Evolutionary conservation across 805 yeast species (phyloP).

Genomic region (Metschnikowia noctiluminum): DNA sequence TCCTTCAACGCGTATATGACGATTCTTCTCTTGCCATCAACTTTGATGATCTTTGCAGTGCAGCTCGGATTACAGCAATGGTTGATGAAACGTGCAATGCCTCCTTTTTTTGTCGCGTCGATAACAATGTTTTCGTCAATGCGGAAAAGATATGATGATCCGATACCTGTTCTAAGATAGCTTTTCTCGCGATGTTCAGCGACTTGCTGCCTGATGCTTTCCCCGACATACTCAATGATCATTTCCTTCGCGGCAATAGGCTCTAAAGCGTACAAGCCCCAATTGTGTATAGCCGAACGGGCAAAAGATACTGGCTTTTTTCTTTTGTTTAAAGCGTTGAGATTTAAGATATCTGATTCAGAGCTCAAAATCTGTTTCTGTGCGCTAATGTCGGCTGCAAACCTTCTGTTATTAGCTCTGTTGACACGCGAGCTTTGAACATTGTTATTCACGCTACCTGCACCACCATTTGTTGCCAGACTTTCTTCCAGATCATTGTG

Average conservation of each 20-base stretch:
- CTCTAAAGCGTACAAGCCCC: constrained; percentile 96
- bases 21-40: constrained; percentile 89
- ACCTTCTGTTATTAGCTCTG: constrained; percentile 81
- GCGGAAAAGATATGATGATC: constrained; percentile 89
- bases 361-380: constrained; percentile 74
- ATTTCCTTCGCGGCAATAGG: constrained; percentile 95
- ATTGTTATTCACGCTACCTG: constrained; percentile 22
- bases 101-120: constrained; percentile 97
- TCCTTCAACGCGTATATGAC: constrained; percentile 92
- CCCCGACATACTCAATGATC: constrained; percentile 98
- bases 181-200: constrained; percentile 89
- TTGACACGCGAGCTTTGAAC: constrained; percentile 77
- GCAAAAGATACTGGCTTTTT: constrained; percentile 96
- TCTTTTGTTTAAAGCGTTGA: constrained; percentile 84
- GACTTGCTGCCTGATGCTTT: constrained; percentile 85
- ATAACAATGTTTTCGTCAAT: constrained; percentile 92
- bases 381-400: constrained; percentile 84
- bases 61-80: constrained; percentile 98
- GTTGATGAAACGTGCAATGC: constrained; percentile 93
- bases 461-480: constrained; percentile 5
- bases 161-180: constrained; percentile 87
- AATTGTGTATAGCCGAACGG: constrained; percentile 92
- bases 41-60: constrained; percentile 93
- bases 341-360: constrained; percentile 74
- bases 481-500: constrained; percentile 55